phyloP scores from a whole-genome alignment of 176 grass and related monocot genomes.

The Oryza nivara region DNA sequence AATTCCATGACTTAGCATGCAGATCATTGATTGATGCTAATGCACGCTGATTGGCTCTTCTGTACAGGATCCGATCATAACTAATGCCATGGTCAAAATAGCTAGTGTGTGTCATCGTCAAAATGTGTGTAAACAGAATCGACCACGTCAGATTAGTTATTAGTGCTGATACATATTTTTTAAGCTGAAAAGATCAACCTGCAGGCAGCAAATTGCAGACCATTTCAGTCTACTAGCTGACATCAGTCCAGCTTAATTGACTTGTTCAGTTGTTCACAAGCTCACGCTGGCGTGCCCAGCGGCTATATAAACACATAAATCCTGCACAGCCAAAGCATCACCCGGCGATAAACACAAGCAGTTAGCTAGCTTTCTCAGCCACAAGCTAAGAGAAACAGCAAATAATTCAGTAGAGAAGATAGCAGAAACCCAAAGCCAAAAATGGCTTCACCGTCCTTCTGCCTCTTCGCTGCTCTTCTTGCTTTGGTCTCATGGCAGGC shows the following conservation, averaged over 20 bases:
- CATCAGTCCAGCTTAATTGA: background rate
- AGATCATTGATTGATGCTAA: too few species aligned
- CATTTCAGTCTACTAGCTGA: background rate
- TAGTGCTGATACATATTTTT: background rate
- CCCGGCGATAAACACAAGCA: too few species aligned
- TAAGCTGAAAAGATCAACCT: too few species aligned
- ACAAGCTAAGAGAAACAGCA: too few species aligned
- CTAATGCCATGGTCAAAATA: too few species aligned
- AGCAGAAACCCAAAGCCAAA: background rate
- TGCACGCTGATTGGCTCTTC: too few species aligned
- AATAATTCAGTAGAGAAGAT: too few species aligned
- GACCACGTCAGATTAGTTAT: background rate
- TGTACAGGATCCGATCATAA: too few species aligned
- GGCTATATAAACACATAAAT: background rate
- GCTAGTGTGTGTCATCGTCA: background rate
- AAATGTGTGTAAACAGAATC: background rate
- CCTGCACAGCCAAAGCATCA: background rate
- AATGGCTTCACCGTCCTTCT: background rate
- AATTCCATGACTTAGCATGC: too few species aligned
- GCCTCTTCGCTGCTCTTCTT: background rate
- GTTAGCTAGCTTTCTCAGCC: too few species aligned
- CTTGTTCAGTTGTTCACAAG: background rate
- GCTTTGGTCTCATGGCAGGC: slow-evolving; percentile 3
- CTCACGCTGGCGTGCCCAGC: background rate
- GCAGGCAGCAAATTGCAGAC: background rate